phyloP scores from a whole-genome alignment of 2,329 filamentous ascomycete species.

The Talaromyces sp. region DNA sequence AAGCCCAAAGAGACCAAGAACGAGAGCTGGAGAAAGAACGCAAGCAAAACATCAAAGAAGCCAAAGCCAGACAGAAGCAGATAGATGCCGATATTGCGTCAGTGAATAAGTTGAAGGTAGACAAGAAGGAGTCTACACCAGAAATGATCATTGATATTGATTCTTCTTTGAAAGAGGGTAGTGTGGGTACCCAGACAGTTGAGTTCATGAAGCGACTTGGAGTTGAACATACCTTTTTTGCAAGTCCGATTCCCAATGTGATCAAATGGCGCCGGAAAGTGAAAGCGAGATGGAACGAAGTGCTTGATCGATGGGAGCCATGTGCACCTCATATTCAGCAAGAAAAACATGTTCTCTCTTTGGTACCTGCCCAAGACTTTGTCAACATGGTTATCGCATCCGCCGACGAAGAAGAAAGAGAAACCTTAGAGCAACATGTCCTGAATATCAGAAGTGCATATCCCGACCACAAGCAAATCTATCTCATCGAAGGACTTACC shows the following conservation, averaged over 20 bases:
- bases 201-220: slow-evolving; percentile 47
- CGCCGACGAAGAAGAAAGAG: slow-evolving; percentile 39
- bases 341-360: slow-evolving; percentile 65
- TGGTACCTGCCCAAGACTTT: slow-evolving; percentile 67
- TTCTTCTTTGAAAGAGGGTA: slow-evolving; percentile 53
- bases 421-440: slow-evolving; percentile 63
- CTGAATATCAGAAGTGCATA: slow-evolving; percentile 58
- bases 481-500: slow-evolving; percentile 70
- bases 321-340: slow-evolving; percentile 50
- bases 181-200: slow-evolving; percentile 46
- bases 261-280: slow-evolving; percentile 72
- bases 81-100: slow-evolving; percentile 67
- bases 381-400: slow-evolving; percentile 59
- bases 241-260: slow-evolving; percentile 50
- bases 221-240: slow-evolving; percentile 45
- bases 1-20: slow-evolving; percentile 55
- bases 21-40: slow-evolving; percentile 60
- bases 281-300: slow-evolving; percentile 63
- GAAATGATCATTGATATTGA: slow-evolving; percentile 80
- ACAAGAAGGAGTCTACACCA: slow-evolving; percentile 71
- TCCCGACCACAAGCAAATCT: slow-evolving; percentile 60
- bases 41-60: slow-evolving; percentile 52
- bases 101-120: slow-evolving; percentile 71
- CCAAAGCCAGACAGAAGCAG: slow-evolving; percentile 66
- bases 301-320: slow-evolving; percentile 67